Evolutionary conservation across 768 basidiomycete genomes (phyloP).

Genomic region (Leccinum rimulosum): DNA sequence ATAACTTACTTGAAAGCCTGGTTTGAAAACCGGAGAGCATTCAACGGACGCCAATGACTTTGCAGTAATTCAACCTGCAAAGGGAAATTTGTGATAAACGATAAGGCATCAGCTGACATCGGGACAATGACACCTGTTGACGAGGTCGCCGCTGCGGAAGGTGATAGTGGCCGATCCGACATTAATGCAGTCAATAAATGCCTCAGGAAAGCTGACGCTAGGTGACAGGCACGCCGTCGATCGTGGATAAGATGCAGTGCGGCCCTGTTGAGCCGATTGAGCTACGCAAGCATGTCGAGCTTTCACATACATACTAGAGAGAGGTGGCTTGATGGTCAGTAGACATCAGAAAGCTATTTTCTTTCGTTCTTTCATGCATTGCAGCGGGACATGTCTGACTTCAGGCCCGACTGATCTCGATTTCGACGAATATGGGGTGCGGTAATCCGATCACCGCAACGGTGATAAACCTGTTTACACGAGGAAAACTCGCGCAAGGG

Average conservation of each 20-base stretch:
- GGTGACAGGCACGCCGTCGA: constrained; percentile 2
- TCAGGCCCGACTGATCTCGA: constrained; percentile 5
- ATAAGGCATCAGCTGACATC: constrained; percentile 3
- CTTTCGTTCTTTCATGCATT: not conserved
- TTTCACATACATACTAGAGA: not conserved
- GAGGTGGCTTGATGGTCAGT: not conserved
- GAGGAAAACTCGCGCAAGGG: constrained; percentile 9
- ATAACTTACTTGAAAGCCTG: constrained; percentile 15
- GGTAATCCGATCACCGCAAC: not conserved
- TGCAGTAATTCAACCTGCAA: not conserved
- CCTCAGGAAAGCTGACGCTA: not conserved
- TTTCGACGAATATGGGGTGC: not conserved
- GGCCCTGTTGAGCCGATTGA: not conserved
- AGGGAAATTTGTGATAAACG: not conserved
- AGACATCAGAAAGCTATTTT: not conserved
- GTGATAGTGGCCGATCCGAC: constrained; percentile 1
- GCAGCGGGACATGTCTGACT: constrained; percentile 1
- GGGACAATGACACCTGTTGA: constrained; percentile 1
- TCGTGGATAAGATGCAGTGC: constrained; percentile 3
- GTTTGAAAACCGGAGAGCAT: constrained; percentile 22
- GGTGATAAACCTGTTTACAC: constrained; percentile 4
- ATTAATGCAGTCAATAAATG: not conserved
- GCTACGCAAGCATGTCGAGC: not conserved
- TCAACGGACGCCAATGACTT: constrained; percentile 6
- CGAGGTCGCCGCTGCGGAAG: not conserved